Evolutionary conservation across 768 basidiomycete genomes (phyloP), one percentile per base, ranked within the genome.

Genomic region (Tephrocybe rancida): DNA sequence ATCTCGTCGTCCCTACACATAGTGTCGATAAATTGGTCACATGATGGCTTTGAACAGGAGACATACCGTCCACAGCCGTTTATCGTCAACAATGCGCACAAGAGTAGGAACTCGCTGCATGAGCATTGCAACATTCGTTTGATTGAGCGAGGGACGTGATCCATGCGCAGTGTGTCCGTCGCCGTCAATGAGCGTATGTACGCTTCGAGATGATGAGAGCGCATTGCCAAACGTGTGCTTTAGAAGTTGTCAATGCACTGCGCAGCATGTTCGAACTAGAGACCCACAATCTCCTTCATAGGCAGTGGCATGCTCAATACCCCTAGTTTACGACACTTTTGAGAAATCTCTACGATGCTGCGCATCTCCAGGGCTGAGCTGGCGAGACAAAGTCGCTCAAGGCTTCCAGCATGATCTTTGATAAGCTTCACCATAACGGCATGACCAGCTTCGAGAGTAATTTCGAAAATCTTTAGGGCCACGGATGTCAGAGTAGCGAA

Each of bases 11-110:
- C 72, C 64, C 74, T 75, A 50, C 47, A 44, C 14, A 47, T 37
- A 52, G 30, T 38, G 18, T 41, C 27, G 39, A 29, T 44, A 30
- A 48, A 19, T 46, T 35, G 26, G 32, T 47, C 18, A 34, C 21
- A 37, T 8, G 18, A 32, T 46, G 34, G 32, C n/a, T 6, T 16
- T 27, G 11, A 11, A 27, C 11, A 21, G 19, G 10, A 50, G 22
- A 72, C 80, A 50, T 57, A 84, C 85, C 57, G 70, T 80, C 84
- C 85, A 87, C 10, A 79, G 62, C 34, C 83, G 71, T 16, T 74
- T 73, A 52, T 76, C 78, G 18, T 75, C 77, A 11, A 83, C 69
- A 38, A 87, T 69, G 49, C 71, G 79, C 39, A 65, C 68, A 41
- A 88, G 65, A 19, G 59, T 70, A 2, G 67, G 70, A 21, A 76